These are phyloP conservation scores for Yarrowia sp. DNA, from an alignment of 805 yeast genomes.

Conservation along the genomic window DNA sequence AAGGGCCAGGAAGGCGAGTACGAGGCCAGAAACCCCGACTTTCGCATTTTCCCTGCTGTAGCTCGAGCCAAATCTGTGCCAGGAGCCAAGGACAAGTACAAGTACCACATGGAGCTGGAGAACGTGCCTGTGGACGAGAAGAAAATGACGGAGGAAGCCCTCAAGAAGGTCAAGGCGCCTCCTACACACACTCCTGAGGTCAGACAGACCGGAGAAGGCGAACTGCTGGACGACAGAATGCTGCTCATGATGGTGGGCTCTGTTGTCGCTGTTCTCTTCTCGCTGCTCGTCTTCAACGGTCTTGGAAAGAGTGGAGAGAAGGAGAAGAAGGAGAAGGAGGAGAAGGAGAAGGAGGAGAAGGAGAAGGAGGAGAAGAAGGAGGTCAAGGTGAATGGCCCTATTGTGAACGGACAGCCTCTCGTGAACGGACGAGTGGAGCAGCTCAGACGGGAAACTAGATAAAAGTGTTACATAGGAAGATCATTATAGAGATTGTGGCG, in stretches of 20 bases:
- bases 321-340: background rate
- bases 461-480: too few relatives aligned
- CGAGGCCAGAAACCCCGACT: slow-evolving; percentile 9
- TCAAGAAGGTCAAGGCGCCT: slow-evolving; percentile 6
- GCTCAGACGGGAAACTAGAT: background rate
- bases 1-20: slow-evolving; percentile 30
- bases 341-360: background rate
- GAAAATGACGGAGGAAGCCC: background rate
- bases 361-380: background rate
- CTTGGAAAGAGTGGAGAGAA: background rate
- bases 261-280: background rate
- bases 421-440: background rate
- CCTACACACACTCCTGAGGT: background rate
- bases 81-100: slow-evolving; percentile 22
- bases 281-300: background rate
- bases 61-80: background rate
- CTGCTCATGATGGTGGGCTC: slow-evolving; percentile 9
- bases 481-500: background rate
- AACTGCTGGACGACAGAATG: background rate
- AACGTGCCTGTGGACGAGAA: slow-evolving; percentile 9
- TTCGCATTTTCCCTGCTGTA: background rate
- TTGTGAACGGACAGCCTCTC: too few relatives aligned
- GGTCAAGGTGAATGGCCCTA: too few relatives aligned
- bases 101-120: slow-evolving; percentile 20
- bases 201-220: background rate